A percentile compares a stretch with the other conserved stretches of the same genome.
These are phyloP conservation scores for Ophiostoma sp. DNA, from an alignment of 2,329 filamentous ascomycete genomes.

Conservation along the genomic window DNA sequence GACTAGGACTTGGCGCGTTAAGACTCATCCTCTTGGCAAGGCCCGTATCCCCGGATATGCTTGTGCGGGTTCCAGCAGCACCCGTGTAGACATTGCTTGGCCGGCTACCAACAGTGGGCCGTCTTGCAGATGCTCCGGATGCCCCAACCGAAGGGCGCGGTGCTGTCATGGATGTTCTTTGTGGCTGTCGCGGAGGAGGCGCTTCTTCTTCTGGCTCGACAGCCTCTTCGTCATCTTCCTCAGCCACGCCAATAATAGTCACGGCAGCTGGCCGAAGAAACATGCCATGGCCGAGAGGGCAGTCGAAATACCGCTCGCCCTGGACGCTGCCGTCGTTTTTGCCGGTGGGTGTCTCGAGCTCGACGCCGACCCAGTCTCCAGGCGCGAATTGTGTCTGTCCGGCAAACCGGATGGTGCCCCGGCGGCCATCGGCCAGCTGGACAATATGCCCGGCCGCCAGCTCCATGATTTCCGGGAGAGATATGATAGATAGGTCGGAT, in stretches of 20 bases:
- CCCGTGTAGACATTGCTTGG: conserved; percentile 47
- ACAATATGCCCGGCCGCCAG: conserved; percentile 66
- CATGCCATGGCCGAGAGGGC: conserved; percentile 69
- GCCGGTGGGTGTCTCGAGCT: conserved; percentile 72
- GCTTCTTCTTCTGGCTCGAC: conserved; percentile 35
- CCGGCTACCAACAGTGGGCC: conserved; percentile 35
- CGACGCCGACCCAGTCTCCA: conserved; percentile 85
- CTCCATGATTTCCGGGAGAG: conserved; percentile 37
- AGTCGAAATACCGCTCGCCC: conserved; percentile 84
- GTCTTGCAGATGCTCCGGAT: conserved; percentile 30
- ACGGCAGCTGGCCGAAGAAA: conserved; percentile 74
- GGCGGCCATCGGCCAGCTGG: conserved; percentile 70
- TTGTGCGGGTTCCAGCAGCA: conserved; percentile 27
- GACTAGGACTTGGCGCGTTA: conserved; percentile 68
- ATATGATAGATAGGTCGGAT: neutral
- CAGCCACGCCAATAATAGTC: conserved; percentile 46
- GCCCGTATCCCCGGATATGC: conserved; percentile 47
- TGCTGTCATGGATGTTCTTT: conserved; percentile 10
- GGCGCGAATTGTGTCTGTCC: conserved; percentile 73
- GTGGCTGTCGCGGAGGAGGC: conserved; percentile 32
- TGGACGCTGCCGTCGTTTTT: conserved; percentile 94
- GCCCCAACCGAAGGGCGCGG: conserved; percentile 25
- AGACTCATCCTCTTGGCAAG: conserved; percentile 61
- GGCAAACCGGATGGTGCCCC: conserved; percentile 72
- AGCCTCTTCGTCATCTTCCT: conserved; percentile 24